Evolutionary conservation across 305 asterid species (phyloP), one percentile per base, ranked within the genome.

Genomic region (Solanum chacoense): DNA sequence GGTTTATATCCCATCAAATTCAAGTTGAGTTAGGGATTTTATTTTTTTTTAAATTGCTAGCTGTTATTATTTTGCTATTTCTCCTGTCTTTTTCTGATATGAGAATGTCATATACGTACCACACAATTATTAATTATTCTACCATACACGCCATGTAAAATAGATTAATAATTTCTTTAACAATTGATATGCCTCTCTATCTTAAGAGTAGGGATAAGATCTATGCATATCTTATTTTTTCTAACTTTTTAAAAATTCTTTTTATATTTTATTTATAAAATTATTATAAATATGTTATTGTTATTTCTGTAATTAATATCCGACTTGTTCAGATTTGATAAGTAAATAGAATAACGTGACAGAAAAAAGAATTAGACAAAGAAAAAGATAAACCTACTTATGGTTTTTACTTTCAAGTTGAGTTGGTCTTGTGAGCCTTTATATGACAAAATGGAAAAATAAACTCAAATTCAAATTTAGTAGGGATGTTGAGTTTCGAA

Each of bases 1-100:
- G 40, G 22, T 81, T 81, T 81, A 12, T 29, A 29, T 81, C 35
- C 20, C 86, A 45, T 50, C 26, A 45, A 81, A 50, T 81, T 20
- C 28, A 81, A 81, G n/a, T 28, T 81, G 16, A 79, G 37, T 28
- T 81, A 81, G 5, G n/a, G 12, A 80, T 80, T 55, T 55, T 55
- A 0, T 6, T 55, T 2, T 55, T 6, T 55, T 5, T 0, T 0
- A 50, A 45, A 50, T 45, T 45, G 2, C 8, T 38, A 78, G 36
- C 12, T 77, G 4, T 50, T 20, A 2, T 24, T 80, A 4, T 28
- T 80, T 42, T 42, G 38, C 16, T 28, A 28, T 5, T 2, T 45
- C 40, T 45, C 72, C 11, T 42, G 86, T 45, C 38, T 65, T 28
- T 16, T 20, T 81, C 4, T 45, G 20, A 20, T 4, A 81, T 28